Evolutionary conservation across 768 basidiomycete genomes (phyloP), one percentile per base, ranked within the genome.

Genomic region (Leccinellum albellum): DNA sequence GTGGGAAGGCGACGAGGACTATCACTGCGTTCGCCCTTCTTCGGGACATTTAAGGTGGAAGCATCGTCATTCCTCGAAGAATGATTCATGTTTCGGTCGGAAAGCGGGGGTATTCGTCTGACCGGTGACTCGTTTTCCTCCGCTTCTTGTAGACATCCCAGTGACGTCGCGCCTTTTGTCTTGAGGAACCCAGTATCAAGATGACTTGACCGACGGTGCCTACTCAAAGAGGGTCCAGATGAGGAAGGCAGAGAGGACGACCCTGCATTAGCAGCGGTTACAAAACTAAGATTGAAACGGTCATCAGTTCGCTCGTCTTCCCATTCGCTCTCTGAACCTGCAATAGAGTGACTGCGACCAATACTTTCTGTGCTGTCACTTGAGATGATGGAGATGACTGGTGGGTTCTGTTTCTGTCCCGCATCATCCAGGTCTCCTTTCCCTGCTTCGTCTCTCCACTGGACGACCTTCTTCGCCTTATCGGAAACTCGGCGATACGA

Each of bases 391-490:
- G 64, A 61, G 17, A 67, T 52, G 23, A 51, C 54, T 1, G 62
- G 62, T 13, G 58, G 51, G 31, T 56, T 40, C 50, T 61, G 63
- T 53, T 54, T 75, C 73, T 56, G 70, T 61, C 58, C 82, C 73
- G 52, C 79, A 63, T 92, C 90, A 61, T 90, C 88, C 47, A 93
- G 74, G 51, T 85, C 80, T 26, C 91, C 91, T 66, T 87, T 86
- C n/a, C 91, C 91, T 6, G 79, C 90, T 70, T 94, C 88, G 62
- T 94, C 91, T 55, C 79, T 82, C 92, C 92, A 94, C 67, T 94
- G 89, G 4, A 94, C 89, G 53, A 82, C 86, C 69, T 93, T 92
- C 62, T 79, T 81, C 66, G 84, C 82, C 67, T 83, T 85, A 58
- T 87, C 85, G 1, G 86, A 84, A 17, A 79, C 77, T 52, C 84